Percentiles rank a stretch among this genome's conserved stretches.
phyloP scores from a whole-genome alignment of 352 stramenopile genomes.

The Phytopythium oedochilum region DNA sequence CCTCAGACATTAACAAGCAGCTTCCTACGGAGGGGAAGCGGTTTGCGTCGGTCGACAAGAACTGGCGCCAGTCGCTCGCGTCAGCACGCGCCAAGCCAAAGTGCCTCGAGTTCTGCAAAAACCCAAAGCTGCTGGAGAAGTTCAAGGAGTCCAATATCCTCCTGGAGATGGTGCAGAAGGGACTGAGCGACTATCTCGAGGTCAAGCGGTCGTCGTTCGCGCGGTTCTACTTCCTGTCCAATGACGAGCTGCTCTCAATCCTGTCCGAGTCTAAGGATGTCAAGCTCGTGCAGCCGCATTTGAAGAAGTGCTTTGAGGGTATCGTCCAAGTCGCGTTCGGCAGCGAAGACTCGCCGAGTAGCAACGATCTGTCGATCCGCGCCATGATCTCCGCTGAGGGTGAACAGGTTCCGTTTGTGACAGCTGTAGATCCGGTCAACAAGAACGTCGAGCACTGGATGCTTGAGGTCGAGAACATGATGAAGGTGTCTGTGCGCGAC shows the following conservation, averaged over 20 bases:
- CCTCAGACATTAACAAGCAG: constrained; percentile 95
- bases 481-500: constrained; percentile 89
- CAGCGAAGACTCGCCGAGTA: not conserved
- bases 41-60: constrained; percentile 94
- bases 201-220: constrained; percentile 92
- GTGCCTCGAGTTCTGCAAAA: constrained; percentile 91
- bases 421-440: constrained; percentile 85
- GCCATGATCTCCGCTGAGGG: constrained; percentile 90
- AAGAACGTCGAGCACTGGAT: constrained; percentile 97
- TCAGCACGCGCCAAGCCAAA: constrained; percentile 81
- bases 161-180: constrained; percentile 95
- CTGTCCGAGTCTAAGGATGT: constrained; percentile 95
- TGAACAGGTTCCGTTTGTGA: constrained; percentile 85
- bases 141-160: constrained; percentile 94
- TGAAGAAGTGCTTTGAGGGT: constrained; percentile 96
- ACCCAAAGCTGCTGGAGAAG: constrained; percentile 88
- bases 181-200: constrained; percentile 93
- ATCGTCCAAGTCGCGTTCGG: constrained; percentile 92
- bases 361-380: constrained; percentile 86
- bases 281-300: constrained; percentile 90
- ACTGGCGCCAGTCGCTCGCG: constrained; percentile 90
- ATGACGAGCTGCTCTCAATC: constrained; percentile 94
- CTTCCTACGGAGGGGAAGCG: constrained; percentile 92
- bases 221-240: constrained; percentile 95
- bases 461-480: constrained; percentile 92